Base-by-base conservation (phyloP, 2,329 filamentous ascomycete genomes). In the Diaporthe nobilis region DNA sequence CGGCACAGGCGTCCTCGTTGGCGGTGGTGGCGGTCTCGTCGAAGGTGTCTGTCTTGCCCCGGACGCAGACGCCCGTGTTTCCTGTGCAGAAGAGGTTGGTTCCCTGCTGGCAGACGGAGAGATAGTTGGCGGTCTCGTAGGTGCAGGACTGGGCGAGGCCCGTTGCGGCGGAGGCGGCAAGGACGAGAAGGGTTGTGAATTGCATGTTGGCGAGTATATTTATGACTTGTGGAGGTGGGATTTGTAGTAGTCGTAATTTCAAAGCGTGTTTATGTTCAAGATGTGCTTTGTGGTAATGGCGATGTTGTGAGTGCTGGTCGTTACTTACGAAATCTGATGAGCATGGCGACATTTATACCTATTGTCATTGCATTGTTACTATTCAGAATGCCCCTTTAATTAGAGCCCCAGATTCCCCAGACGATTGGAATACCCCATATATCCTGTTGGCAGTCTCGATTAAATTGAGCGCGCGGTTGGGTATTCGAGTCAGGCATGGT, bases 61-160 rank as follows among this genome's bases (percentile, higher is more conserved):
- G 5, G 34, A 22, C 9, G 68, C 70, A 72, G 4, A 72, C 42
- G 25, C n/a, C n/a, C 2, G 70, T 72, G 53, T 72, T 72, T 25
- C 70, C 70, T 10, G 53, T 47, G 39, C 70, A 72, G 25, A 57
- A 72, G 25, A 57, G 70, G 22, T 47, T 57, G 37, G 20, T 60
- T 15, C 70, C 70, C 37, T 57, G 70, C 25, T 72, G 70, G 70
- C 70, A 72, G 70, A 72, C 53, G 53, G 70, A 72, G 15, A 72
- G 70, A 53, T 72, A 57, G 70, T 34, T 72, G 70, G 51, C 70
- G 20, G 53, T 44, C 39, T 72, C 37, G 39, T 72, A 61, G 20
- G 44, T 67, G 63, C 63, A 67, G 7, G 63, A 67, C 22, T 67
- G 44, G 31, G 63, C 63, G 28, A 67, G 63, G 28, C 63, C 63